phyloP scores from a whole-genome alignment of 106 monocot genomes.

The Allium fistulosum region DNA sequence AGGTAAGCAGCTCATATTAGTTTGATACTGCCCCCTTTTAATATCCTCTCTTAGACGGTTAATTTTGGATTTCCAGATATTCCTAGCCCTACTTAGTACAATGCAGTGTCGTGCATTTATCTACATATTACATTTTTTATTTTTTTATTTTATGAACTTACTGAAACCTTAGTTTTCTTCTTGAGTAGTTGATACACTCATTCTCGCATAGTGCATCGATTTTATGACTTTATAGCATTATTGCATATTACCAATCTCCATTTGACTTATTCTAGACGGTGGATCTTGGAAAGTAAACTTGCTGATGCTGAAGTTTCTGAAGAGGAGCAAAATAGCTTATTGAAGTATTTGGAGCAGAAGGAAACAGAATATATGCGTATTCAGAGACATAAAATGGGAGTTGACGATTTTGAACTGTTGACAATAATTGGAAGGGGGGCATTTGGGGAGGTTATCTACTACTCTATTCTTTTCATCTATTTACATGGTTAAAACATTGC shows the following conservation, averaged over 20 bases:
- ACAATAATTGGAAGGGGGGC: conserved; percentile 28
- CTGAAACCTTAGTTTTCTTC: no score
- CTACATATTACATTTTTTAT: no score
- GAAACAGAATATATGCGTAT: conserved; percentile 34
- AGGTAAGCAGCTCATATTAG: conserved; percentile 25
- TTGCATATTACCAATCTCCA: no score
- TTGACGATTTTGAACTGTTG: conserved; percentile 23
- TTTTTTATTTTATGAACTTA: no score
- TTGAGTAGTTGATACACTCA: no score
- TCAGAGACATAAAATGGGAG: conserved; percentile 29
- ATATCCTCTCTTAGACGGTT: no score
- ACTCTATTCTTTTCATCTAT: neutral
- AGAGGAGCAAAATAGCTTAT: conserved; percentile 37
- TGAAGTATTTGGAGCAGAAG: conserved; percentile 44
- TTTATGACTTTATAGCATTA: no score
- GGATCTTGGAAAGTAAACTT: conserved; percentile 33
- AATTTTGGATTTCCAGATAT: no score
- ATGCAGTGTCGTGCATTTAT: no score
- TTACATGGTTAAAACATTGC: neutral
- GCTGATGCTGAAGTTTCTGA: conserved; percentile 30
- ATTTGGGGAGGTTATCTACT: conserved; percentile 37
- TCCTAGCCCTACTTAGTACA: no score
- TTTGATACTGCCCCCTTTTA: neutral
- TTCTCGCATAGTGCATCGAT: no score
- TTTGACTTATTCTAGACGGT: conserved; percentile 18